Evolutionary conservation across 1,139 yeast species (phyloP), one percentile per base, ranked within the genome.

Genomic region (Waltiozyma sp.): DNA sequence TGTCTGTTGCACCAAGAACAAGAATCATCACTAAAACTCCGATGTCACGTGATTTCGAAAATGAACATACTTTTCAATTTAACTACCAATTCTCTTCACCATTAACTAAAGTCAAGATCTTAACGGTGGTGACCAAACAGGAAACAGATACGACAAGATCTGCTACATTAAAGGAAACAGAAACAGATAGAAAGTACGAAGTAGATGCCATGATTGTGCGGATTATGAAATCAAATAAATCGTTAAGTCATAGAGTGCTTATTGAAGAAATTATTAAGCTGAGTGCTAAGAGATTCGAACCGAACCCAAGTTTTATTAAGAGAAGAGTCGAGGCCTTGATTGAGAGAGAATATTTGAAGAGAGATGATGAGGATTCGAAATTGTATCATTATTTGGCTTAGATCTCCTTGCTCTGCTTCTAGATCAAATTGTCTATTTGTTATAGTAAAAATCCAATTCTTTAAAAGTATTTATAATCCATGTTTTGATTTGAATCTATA

Each of bases 121-220:
- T 85, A 48, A 83, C 95, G 0, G 85, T 89, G 3, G 69, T 80
- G 0, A 50, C 48, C 35, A 58, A 55, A 37, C 46, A 52, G 14
- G 59, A 56, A 38, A 60, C 47, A 61, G 68, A 57, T 38, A 69
- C 68, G 43, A 77, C 76, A 19, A 61, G 78, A 41, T 66, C 41
- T 2, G 44, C 53, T 38, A 57, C 59, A 0, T 31, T 57, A 21
- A 49, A 50, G 28, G 53, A 52, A 36, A 45, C 65, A 65, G 52
- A 73, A 59, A 56, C 68, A 59, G 66, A 74, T 8, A 65, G 85
- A 42, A 62, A 76, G 49, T 70, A 72, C 45, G 87, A 81, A 54
- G 70, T 85, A 3, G 93, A 86, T 55, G 96, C 97, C 0, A 94
- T 95, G 0, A 75, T 89, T 45, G 95, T 89, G 2, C 71, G 97